Conservation (phyloP, 31 red algal genomes). For the Asparagopsis taxiformis region DNA sequence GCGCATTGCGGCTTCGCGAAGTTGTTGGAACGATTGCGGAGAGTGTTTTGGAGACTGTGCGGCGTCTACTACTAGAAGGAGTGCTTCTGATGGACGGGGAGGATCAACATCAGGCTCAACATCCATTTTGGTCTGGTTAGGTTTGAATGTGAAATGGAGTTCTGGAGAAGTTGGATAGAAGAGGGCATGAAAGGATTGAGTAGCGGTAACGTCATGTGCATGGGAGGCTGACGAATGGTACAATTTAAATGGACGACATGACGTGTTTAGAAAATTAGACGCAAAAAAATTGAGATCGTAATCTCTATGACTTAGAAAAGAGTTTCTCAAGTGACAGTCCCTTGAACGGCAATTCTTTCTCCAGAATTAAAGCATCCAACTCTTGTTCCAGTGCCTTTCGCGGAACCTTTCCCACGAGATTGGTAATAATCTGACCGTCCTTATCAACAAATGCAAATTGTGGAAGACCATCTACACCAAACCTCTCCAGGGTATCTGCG, state of each 20-base stretch:
- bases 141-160: too few species aligned
- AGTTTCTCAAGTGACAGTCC: slow-evolving; percentile 37
- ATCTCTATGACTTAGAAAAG: not conserved
- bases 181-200: not conserved
- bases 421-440: slow-evolving; percentile 30
- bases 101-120: slow-evolving; percentile 8
- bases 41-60: not conserved
- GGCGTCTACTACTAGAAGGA: slow-evolving; percentile 41
- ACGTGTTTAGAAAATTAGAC: not conserved
- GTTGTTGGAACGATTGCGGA: slow-evolving; percentile 22
- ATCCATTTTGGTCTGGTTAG: not conserved
- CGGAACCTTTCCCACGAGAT: slow-evolving; percentile 62
- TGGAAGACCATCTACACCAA: slow-evolving; percentile 76
- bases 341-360: slow-evolving; percentile 40
- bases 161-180: too few species aligned
- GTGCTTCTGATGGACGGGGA: slow-evolving; percentile 29
- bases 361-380: slow-evolving; percentile 62
- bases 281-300: not conserved
- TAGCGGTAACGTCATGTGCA: not conserved
- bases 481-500: slow-evolving; percentile 47
- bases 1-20: slow-evolving; percentile 43
- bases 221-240: not conserved
- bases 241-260: not conserved
- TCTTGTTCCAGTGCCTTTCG: slow-evolving; percentile 41
- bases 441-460: slow-evolving; percentile 58